These are phyloP conservation scores for Auriscalpium vulgare DNA, from an alignment of 768 basidiomycete species.

Conservation along the genomic window DNA sequence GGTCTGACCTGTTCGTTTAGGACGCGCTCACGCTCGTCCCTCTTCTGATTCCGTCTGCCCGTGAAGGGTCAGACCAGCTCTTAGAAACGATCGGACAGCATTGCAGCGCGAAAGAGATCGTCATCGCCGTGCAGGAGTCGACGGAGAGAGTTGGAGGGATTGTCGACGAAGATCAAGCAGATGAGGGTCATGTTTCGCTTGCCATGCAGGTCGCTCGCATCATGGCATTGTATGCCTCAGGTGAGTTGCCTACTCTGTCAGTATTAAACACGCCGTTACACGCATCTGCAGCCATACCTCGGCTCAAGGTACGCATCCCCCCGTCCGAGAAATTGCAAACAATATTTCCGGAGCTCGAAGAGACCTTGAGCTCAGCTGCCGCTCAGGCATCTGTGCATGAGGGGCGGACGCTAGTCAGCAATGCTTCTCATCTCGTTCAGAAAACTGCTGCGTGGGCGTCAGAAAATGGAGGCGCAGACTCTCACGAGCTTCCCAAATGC, in stretches of 20 bases:
- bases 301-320: constrained; percentile 9
- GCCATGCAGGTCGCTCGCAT: constrained; percentile 18
- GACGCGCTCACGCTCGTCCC: constrained; percentile 34
- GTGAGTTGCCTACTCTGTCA: constrained; percentile 6
- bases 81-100: constrained; percentile 23
- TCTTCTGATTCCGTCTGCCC: constrained; percentile 24
- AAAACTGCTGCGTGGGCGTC: constrained; percentile 3
- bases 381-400: constrained; percentile 1
- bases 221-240: constrained; percentile 13
- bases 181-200: neutral
- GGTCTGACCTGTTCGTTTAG: constrained; percentile 17
- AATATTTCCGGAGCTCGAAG: constrained; percentile 6
- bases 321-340: constrained; percentile 6
- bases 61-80: constrained; percentile 24
- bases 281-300: constrained; percentile 18
- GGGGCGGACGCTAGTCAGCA: constrained; percentile 5
- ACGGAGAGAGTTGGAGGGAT: constrained; percentile 24
- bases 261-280: neutral
- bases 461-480: neutral
- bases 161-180: constrained; percentile 13
- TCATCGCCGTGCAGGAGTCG: constrained; percentile 34
- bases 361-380: constrained; percentile 1
- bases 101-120: constrained; percentile 32
- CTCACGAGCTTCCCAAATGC: constrained; percentile 3
- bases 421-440: constrained; percentile 3